phyloP scores from a whole-genome alignment of 176 grass and related monocot species.

The Coix lacrymajobi region DNA sequence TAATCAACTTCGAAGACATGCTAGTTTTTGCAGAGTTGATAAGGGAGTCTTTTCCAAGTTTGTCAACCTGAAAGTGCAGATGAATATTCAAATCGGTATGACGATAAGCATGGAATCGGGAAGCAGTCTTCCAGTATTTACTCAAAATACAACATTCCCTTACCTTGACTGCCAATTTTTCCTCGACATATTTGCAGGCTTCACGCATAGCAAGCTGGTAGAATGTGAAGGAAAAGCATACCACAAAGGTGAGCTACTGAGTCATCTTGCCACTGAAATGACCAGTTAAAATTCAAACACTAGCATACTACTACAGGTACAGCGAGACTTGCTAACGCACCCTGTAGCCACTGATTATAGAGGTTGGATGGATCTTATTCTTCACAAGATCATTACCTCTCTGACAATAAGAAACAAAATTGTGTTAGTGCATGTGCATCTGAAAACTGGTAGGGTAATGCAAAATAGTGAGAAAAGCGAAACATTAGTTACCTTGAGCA shows the following conservation, averaged over 20 bases:
- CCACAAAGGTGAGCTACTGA: neutral
- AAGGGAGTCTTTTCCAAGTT: constrained; percentile 88
- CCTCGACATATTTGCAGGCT: constrained; percentile 93
- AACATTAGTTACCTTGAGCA: constrained; percentile 65
- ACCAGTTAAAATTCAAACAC: constrained; percentile 5
- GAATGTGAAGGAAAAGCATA: constrained; percentile 16
- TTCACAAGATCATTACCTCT: constrained; percentile 85
- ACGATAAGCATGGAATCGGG: neutral
- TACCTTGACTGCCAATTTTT: constrained; percentile 83
- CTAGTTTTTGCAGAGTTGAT: constrained; percentile 96
- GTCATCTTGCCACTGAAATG: neutral
- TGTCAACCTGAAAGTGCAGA: constrained; percentile 62
- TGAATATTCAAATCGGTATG: neutral
- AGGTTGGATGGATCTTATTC: constrained; percentile 96
- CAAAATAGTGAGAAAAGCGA: neutral
- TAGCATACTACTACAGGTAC: neutral
- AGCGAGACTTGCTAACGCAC: constrained; percentile 27
- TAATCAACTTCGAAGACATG: constrained; percentile 94
- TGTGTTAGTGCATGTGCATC: neutral
- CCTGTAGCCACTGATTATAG: constrained; percentile 94
- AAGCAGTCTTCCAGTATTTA: neutral
- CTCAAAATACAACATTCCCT: neutral
- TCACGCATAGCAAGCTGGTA: constrained; percentile 95
- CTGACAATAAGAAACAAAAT: constrained; percentile 36
- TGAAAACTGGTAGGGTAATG: neutral